phyloP scores from a whole-genome alignment of 176 grass and related monocot species.

The Aegilops sharonensis region DNA sequence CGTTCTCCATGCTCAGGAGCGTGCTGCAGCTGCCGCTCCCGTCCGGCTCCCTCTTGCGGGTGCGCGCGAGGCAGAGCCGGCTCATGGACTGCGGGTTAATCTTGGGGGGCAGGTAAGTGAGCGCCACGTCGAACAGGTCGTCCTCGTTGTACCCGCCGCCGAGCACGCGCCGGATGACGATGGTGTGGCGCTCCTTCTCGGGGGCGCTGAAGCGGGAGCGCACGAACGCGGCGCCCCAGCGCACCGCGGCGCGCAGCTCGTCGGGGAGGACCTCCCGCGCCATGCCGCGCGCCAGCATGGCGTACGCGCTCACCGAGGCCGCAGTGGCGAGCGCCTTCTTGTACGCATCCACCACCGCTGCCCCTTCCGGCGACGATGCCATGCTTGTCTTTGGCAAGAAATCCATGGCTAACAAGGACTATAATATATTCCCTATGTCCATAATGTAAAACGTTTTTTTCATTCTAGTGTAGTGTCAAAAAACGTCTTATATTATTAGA shows the following conservation, averaged over 20 bases:
- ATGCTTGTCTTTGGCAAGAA: background rate
- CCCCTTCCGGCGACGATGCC: background rate
- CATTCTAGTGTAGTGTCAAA: too few species aligned
- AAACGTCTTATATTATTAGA: too few species aligned
- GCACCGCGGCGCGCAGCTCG: slow-evolving; percentile 28
- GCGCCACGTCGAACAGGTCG: slow-evolving; percentile 17
- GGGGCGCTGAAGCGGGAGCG: background rate
- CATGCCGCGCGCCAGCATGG: slow-evolving; percentile 38
- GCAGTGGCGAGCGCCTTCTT: slow-evolving; percentile 26
- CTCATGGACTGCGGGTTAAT: slow-evolving; percentile 26
- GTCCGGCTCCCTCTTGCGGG: background rate
- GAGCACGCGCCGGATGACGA: background rate
- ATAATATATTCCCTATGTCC: too few species aligned
- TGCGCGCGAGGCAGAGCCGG: background rate
- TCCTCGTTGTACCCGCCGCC: background rate
- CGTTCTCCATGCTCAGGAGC: slow-evolving; percentile 2
- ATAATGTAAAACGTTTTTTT: too few species aligned
- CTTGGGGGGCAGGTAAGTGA: slow-evolving; percentile 30
- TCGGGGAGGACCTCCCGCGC: slow-evolving; percentile 38
- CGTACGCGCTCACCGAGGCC: slow-evolving; percentile 40
- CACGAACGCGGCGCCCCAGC: background rate
- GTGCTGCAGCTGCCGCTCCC: background rate
- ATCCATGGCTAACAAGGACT: background rate
- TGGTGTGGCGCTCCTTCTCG: background rate
- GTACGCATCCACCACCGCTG: slow-evolving; percentile 32